A percentile compares a stretch with the other conserved stretches of the same genome.
Evolutionary conservation across 2,329 filamentous ascomycete species (phyloP).

Genomic region (Clonostachys solani): DNA sequence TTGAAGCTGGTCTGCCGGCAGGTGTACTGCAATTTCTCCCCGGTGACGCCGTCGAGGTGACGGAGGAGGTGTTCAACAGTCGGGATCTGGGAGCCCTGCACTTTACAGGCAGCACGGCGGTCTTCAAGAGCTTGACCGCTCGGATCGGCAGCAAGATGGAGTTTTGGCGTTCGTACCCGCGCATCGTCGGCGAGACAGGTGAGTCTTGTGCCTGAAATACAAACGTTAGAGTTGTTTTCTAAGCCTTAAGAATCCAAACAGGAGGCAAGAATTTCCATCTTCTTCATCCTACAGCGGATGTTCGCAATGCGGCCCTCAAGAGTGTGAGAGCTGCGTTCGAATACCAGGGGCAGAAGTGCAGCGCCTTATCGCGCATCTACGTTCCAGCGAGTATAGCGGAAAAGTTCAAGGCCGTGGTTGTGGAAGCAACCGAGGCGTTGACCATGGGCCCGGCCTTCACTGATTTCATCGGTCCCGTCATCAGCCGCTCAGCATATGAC

Average conservation of each 20-base stretch:
- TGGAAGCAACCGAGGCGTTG: conserved; percentile 4
- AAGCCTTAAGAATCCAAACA: neutral
- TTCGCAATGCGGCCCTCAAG: conserved; percentile 37
- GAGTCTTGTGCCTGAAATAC: neutral
- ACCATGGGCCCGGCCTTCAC: conserved; percentile 20
- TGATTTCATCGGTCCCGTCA: conserved; percentile 43
- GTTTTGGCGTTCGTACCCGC: conserved; percentile 25
- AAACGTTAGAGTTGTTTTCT: neutral
- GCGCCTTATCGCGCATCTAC: conserved; percentile 47
- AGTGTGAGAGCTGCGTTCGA: conserved; percentile 44
- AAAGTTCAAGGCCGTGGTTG: conserved; percentile 15
- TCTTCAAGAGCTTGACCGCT: conserved; percentile 20
- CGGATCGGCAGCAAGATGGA: conserved; percentile 15
- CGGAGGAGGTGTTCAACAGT: conserved; percentile 16
- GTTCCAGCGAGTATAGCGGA: conserved; percentile 41
- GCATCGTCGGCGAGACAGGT: conserved; percentile 41
- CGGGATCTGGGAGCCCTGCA: conserved; percentile 26
- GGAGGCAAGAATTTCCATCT: conserved; percentile 49
- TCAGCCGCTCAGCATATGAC: conserved; percentile 38
- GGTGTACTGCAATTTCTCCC: conserved; percentile 28
- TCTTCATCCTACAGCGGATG: conserved; percentile 40
- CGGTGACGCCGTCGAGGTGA: conserved; percentile 25
- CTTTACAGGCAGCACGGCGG: conserved; percentile 25
- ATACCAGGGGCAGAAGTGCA: conserved; percentile 48
- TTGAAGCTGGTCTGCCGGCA: conserved; percentile 28